These are phyloP conservation scores for Globisporangium nodosum DNA, from an alignment of 352 stramenopile species.

Conservation along the genomic window DNA sequence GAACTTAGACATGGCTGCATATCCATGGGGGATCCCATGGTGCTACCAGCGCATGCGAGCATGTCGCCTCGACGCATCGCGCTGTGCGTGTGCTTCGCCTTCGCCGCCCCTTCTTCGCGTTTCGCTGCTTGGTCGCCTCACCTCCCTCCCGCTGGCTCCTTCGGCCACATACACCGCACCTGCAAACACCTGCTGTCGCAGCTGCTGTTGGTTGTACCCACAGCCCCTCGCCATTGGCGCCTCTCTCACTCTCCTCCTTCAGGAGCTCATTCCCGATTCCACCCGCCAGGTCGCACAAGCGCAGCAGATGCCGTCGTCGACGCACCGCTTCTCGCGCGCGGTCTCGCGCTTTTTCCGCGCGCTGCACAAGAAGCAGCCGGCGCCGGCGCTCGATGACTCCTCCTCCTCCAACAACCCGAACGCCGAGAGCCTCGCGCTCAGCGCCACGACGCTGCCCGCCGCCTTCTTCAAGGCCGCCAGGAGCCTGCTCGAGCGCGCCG, in stretches of 20 bases:
- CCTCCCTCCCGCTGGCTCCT: no score
- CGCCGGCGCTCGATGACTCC: constrained; percentile 10
- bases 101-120: no score
- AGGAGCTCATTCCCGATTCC: not conserved
- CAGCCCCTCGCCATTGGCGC: no score
- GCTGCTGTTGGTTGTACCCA: no score
- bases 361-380: constrained; percentile 30
- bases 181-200: no score
- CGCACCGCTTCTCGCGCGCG: constrained; percentile 30
- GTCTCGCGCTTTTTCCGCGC: constrained; percentile 31
- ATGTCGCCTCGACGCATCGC: no score
- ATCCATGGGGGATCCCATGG: no score
- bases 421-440: constrained; percentile 1
- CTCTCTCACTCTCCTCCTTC: not conserved
- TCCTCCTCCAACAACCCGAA: not conserved
- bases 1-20: no score
- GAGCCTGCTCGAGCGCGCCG: not conserved
- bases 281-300: not conserved
- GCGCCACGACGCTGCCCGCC: constrained; percentile 18
- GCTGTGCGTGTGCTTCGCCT: no score
- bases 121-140: no score
- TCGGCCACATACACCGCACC: no score
- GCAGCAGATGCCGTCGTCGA: constrained; percentile 13
- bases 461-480: constrained; percentile 29
- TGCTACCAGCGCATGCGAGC: no score